Evolutionary conservation across 495 filamentous ascomycete genomes (phyloP).

Genomic region (Penicillium paradoxum): DNA sequence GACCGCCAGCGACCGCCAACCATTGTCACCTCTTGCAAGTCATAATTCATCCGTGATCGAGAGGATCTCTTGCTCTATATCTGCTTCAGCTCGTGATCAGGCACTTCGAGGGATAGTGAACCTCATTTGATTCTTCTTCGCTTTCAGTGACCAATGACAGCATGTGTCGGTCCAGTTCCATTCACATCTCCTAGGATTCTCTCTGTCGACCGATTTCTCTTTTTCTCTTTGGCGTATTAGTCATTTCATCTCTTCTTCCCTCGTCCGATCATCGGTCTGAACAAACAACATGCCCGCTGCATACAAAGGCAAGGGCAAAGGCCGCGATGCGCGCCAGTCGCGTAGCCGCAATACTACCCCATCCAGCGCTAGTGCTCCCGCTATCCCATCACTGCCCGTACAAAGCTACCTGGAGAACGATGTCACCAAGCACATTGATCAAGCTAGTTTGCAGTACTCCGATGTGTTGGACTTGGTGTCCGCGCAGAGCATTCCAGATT

Average conservation of each 20-base stretch:
- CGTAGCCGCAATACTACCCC: conserved; percentile 85
- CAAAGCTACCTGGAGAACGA: conserved; percentile 57
- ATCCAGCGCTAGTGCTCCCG: conserved; percentile 46
- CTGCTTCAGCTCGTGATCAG: not conserved
- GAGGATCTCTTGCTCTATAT: not conserved
- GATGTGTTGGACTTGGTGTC: conserved; percentile 66
- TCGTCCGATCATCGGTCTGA: not conserved
- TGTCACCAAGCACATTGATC: conserved; percentile 56
- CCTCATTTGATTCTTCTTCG: not conserved
- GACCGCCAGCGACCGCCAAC: conserved; percentile 1
- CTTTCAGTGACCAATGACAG: conserved; percentile 1
- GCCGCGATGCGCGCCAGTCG: conserved; percentile 63
- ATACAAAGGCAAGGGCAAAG: conserved; percentile 72
- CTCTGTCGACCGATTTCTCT: conserved; percentile 1
- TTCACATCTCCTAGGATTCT: not conserved
- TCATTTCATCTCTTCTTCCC: not conserved
- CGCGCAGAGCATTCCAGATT: conserved; percentile 66
- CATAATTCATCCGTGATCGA: not conserved
- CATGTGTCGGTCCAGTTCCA: conserved; percentile 5
- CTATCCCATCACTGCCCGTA: conserved; percentile 48
- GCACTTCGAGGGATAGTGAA: not conserved
- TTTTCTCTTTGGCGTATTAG: not conserved
- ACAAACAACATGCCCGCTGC: conserved; percentile 40
- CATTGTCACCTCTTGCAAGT: not conserved
- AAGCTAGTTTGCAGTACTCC: conserved; percentile 58